Evolutionary conservation across 192 early-diverging fungal species (phyloP).

Genomic region (Rhizophlyctis rosea): DNA sequence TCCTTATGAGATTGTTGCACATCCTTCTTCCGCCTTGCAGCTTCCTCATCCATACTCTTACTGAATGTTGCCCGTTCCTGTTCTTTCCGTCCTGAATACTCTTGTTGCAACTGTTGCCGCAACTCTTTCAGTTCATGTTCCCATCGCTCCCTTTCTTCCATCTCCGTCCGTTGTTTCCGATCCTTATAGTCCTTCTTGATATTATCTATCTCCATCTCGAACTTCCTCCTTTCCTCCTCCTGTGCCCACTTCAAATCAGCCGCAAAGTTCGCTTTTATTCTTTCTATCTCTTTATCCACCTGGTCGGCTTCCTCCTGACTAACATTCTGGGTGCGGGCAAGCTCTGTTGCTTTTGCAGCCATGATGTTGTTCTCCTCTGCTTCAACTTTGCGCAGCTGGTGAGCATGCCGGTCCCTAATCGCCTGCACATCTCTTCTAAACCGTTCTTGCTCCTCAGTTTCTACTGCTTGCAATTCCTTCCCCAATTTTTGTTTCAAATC

Average conservation of each 20-base stretch:
- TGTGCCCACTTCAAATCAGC: slow-evolving; percentile 1
- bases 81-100: background rate
- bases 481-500: background rate
- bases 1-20: slow-evolving; percentile 3
- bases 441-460: slow-evolving; percentile 7
- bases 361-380: background rate
- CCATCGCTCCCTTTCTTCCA: background rate
- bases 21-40: slow-evolving; percentile 2
- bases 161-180: background rate
- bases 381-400: background rate
- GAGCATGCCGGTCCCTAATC: slow-evolving; percentile 4
- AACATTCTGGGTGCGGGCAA: too few relatives aligned
- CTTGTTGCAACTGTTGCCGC: background rate
- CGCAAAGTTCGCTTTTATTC: background rate
- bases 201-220: background rate
- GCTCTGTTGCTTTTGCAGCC: too few relatives aligned
- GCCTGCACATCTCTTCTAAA: slow-evolving; percentile 13
- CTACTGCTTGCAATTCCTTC: slow-evolving; percentile 13
- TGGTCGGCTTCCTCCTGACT: background rate
- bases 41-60: slow-evolving; percentile 3
- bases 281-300: background rate
- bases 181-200: background rate
- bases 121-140: slow-evolving; percentile 8
- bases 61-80: background rate
- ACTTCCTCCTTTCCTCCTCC: background rate